Percentiles rank a stretch among this genome's conserved stretches.
phyloP scores from a whole-genome alignment of 192 early-diverging fungal species.

The Coemansia sp. region DNA sequence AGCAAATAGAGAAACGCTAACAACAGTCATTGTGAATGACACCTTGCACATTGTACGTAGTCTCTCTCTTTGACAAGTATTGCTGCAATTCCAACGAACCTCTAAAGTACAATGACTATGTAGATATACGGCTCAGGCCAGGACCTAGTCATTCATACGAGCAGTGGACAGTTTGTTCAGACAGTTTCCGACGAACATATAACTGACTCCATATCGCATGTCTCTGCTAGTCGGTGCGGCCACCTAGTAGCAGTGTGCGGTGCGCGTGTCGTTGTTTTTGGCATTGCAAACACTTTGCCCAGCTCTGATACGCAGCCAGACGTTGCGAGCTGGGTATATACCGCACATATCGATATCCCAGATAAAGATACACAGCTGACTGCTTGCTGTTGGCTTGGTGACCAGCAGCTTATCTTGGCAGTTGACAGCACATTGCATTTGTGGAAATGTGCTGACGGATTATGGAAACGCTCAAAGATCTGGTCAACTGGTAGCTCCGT shows the following conservation, averaged over 20 bases:
- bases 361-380: not conserved
- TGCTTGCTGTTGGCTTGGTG: conserved; percentile 27
- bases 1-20: conserved; percentile 41
- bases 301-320: not conserved
- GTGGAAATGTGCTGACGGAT: conserved; percentile 10
- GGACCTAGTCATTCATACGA: conserved; percentile 34
- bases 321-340: conserved; percentile 17
- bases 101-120: not conserved
- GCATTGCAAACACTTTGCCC: not conserved
- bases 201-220: conserved; percentile 9
- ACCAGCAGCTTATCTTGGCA: conserved; percentile 11
- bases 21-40: not conserved
- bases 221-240: conserved; percentile 17
- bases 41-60: conserved; percentile 44
- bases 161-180: conserved; percentile 23
- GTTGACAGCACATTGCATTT: conserved; percentile 10
- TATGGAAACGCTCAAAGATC: conserved; percentile 11
- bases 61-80: not conserved
- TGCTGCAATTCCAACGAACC: not conserved
- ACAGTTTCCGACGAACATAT: conserved; percentile 20
- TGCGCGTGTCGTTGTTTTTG: conserved; percentile 12
- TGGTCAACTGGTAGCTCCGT: conserved; percentile 14
- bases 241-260: conserved; percentile 25
- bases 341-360: conserved; percentile 1
- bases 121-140: conserved; percentile 50